Evolutionary conservation across 306 rosid genomes (phyloP).

Genomic region (Mimosa pudica): DNA sequence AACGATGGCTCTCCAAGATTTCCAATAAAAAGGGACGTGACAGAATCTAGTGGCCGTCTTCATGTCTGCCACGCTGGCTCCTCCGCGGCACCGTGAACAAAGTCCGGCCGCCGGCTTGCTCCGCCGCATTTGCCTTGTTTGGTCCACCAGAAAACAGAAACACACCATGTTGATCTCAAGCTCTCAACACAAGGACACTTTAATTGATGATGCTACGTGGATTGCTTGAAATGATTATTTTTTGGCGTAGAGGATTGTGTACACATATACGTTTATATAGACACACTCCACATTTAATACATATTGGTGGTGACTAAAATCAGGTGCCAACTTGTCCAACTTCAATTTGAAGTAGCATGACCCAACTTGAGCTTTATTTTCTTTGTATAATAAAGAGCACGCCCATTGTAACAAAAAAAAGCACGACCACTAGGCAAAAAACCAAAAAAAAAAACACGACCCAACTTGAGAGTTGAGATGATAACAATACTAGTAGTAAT

Average conservation of each 20-base stretch:
- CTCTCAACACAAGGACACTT: background rate
- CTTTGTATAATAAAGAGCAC: no score
- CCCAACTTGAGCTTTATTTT: background rate
- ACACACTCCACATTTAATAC: background rate
- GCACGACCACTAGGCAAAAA: no score
- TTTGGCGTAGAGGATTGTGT: background rate
- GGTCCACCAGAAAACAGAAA: constrained; percentile 86
- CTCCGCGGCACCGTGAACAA: constrained; percentile 87
- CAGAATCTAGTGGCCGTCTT: constrained; percentile 85
- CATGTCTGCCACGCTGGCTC: constrained; percentile 90
- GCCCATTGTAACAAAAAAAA: no score
- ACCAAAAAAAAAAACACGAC: no score
- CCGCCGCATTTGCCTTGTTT: constrained; percentile 53
- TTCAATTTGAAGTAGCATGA: background rate
- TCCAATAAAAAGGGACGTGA: constrained; percentile 79
- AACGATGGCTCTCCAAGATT: constrained; percentile 70
- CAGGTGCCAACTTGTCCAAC: background rate
- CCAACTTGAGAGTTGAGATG: background rate
- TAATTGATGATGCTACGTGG: background rate
- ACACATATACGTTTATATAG: background rate
- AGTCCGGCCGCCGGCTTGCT: constrained; percentile 91
- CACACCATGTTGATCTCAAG: constrained; percentile 54
- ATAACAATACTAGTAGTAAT: background rate
- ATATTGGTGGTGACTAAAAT: background rate
- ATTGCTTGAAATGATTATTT: background rate